Conservation (phyloP, 495 filamentous ascomycete species). For the Aspergillus sparsus region DNA sequence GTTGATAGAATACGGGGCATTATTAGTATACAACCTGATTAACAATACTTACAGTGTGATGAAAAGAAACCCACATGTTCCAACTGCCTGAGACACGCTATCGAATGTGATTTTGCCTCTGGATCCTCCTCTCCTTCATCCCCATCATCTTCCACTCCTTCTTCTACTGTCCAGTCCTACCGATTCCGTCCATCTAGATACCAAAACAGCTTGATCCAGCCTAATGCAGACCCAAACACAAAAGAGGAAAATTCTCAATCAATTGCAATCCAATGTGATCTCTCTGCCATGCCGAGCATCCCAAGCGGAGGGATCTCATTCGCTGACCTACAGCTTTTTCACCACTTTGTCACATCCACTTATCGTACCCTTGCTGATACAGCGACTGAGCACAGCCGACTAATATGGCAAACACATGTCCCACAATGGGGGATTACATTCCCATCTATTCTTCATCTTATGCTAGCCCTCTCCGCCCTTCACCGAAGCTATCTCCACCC, state of each 20-base stretch:
- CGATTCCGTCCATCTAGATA: constrained; percentile 33
- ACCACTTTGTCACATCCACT: constrained; percentile 26
- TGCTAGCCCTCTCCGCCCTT: constrained; percentile 46
- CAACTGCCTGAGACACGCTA: constrained; percentile 35
- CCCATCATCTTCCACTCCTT: neutral
- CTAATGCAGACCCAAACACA: neutral
- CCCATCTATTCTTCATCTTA: constrained; percentile 48
- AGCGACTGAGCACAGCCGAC: constrained; percentile 8
- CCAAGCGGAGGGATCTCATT: constrained; percentile 29
- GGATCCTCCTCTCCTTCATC: constrained; percentile 13
- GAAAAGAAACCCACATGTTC: constrained; percentile 39
- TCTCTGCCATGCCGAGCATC: constrained; percentile 5
- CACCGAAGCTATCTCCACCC: constrained; percentile 45
- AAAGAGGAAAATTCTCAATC: constrained; percentile 8
- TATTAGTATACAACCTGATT: neutral
- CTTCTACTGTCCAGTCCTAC: constrained; percentile 10
- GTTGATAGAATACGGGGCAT: neutral
- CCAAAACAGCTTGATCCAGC: constrained; percentile 7
- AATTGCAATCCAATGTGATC: constrained; percentile 20
- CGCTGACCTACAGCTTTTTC: constrained; percentile 27
- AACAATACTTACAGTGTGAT: constrained; percentile 35
- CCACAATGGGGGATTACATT: constrained; percentile 44
- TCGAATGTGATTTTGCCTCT: constrained; percentile 35
- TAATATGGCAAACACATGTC: constrained; percentile 42
- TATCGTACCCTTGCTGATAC: constrained; percentile 22